Base-by-base conservation (phyloP, 2,329 filamentous ascomycete genomes). In the Moelleriella libera region DNA sequence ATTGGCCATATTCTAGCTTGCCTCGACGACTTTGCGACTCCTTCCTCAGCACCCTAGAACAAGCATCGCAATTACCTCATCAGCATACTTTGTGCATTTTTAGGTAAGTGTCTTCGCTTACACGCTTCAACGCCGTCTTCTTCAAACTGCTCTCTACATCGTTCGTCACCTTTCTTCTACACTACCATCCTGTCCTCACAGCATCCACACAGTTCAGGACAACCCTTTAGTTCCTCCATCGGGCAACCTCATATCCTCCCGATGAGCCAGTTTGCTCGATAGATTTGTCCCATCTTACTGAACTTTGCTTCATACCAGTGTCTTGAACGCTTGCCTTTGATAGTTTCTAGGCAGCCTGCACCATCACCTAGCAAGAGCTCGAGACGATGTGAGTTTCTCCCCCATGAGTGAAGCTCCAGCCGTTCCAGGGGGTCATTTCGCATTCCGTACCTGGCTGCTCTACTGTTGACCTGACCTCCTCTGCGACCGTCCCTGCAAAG, bases 281-380 rank as follows among this genome's bases (percentile, higher is more conserved):
- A 76, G 70, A 71, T 74, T 37, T 65, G 69, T 69, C 70, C 71
- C 70, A 74, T 76, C 69, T 72, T 72, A 71, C 68, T 72, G 70
- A 71, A 67, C 66, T 69, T 77, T 71, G 68, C 72, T 77, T 73
- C 68, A 69, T 69, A 60, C 65, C 67, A 67, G 61, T 63, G 63
- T 65, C 68, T 69, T 74, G 72, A 71, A 66, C 66, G 65, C 68
- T 64, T 64, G 58, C 59, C 63, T 55, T 62, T 54, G 55, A 58
- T 58, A 58, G 57, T 58, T 52, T 49, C 53, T 55, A 55, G 47
- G 58, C 21, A 57, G 57, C 56, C 55, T 55, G 50, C 52, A 48
- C 49, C 54, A 53, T 53, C 57, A 59, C 54, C 51, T 55, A 60
- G 51, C 58, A 51, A 50, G 48, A 39, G 40, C 39, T 45, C 53